Conservation (phyloP, 140 eudicot species). For the Flaveria floridana region DNA sequence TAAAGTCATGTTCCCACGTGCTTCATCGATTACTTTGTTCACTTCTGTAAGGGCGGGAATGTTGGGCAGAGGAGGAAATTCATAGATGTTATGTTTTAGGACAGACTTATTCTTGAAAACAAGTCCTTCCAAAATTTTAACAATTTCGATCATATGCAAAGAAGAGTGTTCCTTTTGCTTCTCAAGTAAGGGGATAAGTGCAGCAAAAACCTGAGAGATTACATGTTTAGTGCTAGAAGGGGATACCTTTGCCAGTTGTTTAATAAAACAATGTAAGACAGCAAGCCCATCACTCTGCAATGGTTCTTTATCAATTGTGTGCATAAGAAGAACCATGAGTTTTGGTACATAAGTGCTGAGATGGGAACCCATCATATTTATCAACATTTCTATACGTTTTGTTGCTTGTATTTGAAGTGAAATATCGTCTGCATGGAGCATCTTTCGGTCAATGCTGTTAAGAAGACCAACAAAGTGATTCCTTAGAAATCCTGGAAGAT, state of each 20-base stretch:
- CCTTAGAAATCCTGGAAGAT: conserved; percentile 86
- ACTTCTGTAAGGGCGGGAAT: conserved; percentile 74
- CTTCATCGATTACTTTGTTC: conserved; percentile 87
- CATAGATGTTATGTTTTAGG: conserved; percentile 85
- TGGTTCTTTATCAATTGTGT: conserved; percentile 71
- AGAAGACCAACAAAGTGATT: conserved; percentile 88
- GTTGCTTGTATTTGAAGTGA: conserved; percentile 91
- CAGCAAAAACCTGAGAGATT: conserved; percentile 93
- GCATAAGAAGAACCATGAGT: conserved; percentile 98
- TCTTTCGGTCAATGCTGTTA: conserved; percentile 83
- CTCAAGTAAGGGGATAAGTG: conserved; percentile 91
- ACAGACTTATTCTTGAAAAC: conserved; percentile 69
- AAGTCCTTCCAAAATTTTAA: conserved; percentile 80
- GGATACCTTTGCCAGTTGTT: conserved; percentile 70
- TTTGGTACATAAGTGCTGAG: conserved; percentile 93
- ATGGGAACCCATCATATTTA: conserved; percentile 91
- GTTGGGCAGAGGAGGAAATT: conserved; percentile 83
- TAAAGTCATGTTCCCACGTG: conserved; percentile 68
- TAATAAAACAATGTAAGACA: conserved; percentile 76
- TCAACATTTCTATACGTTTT: conserved; percentile 83
- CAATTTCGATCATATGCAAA: conserved; percentile 62
- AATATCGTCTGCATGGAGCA: conserved; percentile 81
- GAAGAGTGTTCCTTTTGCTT: conserved; percentile 65
- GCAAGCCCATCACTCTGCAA: conserved; percentile 85
- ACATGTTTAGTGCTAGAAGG: conserved; percentile 96